A percentile compares a stretch with the other conserved stretches of the same genome.
Conservation (phyloP, 306 rosid genomes). For the Sechiopsis laciniata region DNA sequence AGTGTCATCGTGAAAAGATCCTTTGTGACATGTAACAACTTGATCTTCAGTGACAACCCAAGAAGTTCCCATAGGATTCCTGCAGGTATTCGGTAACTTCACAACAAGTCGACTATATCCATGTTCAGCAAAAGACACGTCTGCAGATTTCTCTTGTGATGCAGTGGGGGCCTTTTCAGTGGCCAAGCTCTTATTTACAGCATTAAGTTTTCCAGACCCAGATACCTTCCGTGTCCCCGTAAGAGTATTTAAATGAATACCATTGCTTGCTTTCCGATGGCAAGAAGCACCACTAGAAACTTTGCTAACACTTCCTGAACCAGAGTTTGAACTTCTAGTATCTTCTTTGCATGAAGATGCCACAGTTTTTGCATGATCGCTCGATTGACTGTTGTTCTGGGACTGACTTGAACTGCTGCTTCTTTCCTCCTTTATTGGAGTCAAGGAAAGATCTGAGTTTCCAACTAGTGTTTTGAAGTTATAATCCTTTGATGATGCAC, state of each 20-base stretch:
- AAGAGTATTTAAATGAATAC: constrained; percentile 37
- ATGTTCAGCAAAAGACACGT: constrained; percentile 40
- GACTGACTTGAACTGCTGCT: constrained; percentile 88
- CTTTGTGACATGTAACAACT: constrained; percentile 41
- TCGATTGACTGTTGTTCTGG: constrained; percentile 71
- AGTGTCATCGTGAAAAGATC: constrained; percentile 58
- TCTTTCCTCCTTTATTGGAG: constrained; percentile 75
- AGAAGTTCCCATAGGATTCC: constrained; percentile 40
- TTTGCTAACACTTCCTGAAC: constrained; percentile 52
- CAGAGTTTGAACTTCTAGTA: constrained; percentile 62
- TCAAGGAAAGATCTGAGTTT: constrained; percentile 44
- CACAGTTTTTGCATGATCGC: constrained; percentile 62
- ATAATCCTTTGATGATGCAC: constrained; percentile 40
- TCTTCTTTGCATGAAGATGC: constrained; percentile 20
- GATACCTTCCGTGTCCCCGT: constrained; percentile 48
- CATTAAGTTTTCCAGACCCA: constrained; percentile 44
- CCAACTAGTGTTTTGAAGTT: constrained; percentile 39
- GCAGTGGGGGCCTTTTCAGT: constrained; percentile 37
- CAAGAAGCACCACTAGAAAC: constrained; percentile 58
- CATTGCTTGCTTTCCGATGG: constrained; percentile 53
- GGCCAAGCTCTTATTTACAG: constrained; percentile 34
- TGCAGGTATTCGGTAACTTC: constrained; percentile 53
- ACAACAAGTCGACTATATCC: constrained; percentile 57
- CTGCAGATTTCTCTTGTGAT: constrained; percentile 35
- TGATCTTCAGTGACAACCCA: constrained; percentile 51